A percentile compares a stretch with the other conserved stretches of the same genome.
phyloP scores from a whole-genome alignment of 2,329 filamentous ascomycete genomes.

The Colletotrichum sp. region DNA sequence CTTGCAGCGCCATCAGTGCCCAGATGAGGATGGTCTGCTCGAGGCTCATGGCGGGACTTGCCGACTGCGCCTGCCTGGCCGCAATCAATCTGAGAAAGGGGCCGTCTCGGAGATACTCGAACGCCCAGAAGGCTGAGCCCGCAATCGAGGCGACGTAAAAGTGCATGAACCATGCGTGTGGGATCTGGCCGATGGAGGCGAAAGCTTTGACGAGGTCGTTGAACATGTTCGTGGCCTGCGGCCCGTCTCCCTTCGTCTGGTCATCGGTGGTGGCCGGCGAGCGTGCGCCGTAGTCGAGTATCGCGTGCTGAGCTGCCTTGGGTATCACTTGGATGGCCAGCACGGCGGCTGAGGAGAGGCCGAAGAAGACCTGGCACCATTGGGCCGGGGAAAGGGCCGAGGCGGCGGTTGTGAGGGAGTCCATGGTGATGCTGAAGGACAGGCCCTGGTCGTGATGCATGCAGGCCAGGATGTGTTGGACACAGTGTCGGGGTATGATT shows the following conservation, averaged over 20 bases:
- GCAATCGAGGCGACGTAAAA: slow-evolving; percentile 80
- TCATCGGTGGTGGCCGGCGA: slow-evolving; percentile 26
- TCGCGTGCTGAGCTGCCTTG: slow-evolving; percentile 42
- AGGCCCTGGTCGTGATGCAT: neutral
- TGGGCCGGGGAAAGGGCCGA: slow-evolving; percentile 19
- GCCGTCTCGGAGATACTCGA: slow-evolving; percentile 65
- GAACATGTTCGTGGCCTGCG: neutral
- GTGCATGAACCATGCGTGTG: slow-evolving; percentile 87
- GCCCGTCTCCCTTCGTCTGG: slow-evolving; percentile 4
- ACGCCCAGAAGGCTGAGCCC: slow-evolving; percentile 76
- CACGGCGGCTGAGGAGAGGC: slow-evolving; percentile 44
- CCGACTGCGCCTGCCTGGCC: slow-evolving; percentile 35
- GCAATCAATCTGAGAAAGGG: slow-evolving; percentile 53
- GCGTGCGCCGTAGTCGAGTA: slow-evolving; percentile 59
- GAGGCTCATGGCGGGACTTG: slow-evolving; percentile 55
- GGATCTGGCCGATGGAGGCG: slow-evolving; percentile 63
- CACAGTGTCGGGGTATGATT: neutral
- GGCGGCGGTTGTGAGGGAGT: neutral
- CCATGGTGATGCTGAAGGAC: neutral
- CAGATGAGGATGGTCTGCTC: slow-evolving; percentile 71
- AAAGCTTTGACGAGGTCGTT: slow-evolving; percentile 10
- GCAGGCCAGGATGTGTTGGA: neutral
- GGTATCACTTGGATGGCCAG: slow-evolving; percentile 50
- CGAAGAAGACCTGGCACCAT: slow-evolving; percentile 53
- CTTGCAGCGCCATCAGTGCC: slow-evolving; percentile 78